Base-by-base conservation (phyloP, 345 rosid genomes). In the Hypericum androsaemum region DNA sequence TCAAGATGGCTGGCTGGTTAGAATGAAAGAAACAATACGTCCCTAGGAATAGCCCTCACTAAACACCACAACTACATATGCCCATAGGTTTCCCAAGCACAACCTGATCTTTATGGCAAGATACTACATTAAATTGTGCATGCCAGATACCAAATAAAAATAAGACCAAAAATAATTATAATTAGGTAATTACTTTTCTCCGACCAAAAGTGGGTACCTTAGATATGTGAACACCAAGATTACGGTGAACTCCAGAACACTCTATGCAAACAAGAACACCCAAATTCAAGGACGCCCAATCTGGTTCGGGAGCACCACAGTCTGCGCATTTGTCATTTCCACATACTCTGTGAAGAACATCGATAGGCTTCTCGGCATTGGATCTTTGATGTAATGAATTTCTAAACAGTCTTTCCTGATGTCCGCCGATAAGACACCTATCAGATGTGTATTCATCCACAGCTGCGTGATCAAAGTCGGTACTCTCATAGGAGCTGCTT, bases 201-300 rank as follows among this genome's bases (percentile, higher is more conserved):
- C 32, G 45, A 48, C 53, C 65, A 22, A 22, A 22, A 22, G 32
- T 22, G 32, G 32, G 4, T 63, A 85, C 94, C 83, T 85, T 85
- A 16, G 89, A 81, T 60, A 84, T 71, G 63, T 84, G 89, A 36
- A 84, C 89, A 53, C 94, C 94, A 56, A 84, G 94, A 67, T 80
- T 84, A 37, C 89, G 89, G 71, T 84, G 94, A 58, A 79, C 64
- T 57, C 94, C 89, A 42, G 94, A 84, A 63, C 94, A 81, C 51
- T 81, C 81, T 15, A 84, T 84, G 71, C 94, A 84, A 47, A 84
- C 74, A 60, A 84, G 86, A 46, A 81, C 60, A 61, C 89, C 89
- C 3, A 84, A 82, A 64, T 84, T 84, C 56, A 84, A 65, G 58
- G 94, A 84, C 55, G 94, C 94, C 89, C 89, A 84, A 54, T 84